Base-by-base conservation (phyloP, 768 basidiomycete genomes). In the Pleurotus cornucopiae region DNA sequence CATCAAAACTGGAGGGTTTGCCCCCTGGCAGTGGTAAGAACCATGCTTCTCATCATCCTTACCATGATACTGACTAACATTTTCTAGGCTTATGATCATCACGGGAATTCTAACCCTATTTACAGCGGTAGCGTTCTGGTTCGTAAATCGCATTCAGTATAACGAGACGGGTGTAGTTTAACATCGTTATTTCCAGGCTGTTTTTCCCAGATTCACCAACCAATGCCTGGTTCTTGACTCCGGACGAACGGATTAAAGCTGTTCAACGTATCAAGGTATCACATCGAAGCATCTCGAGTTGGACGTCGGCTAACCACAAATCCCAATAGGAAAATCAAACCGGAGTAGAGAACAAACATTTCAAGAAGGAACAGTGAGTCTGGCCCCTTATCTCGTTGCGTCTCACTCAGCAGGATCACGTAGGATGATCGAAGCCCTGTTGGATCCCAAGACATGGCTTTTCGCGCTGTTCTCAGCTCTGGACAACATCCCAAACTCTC, bases 311-410 rank as follows among this genome's bases (percentile, higher is more conserved):
- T 34, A 34, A 34, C 30, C 30, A 9, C 30, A 34, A 11, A 34
- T 34, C 30, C 30, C 30, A 20, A 5, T 60, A 85, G 82, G 79
- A 74, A 68, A 89, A 90, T 59, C 88, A 91, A 80, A 87, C 86
- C 0, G 90, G 89, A 26, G 80, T 90, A 7, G 89, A 91, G 69
- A 91, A 89, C 64, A 92, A 91, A 62, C 77, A 77, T 52, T 91
- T 88, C 71, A 91, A 91, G 72, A 81, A 76, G 53, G 85, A 89
- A 38, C 89, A 91, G 88, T 89, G 55, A 59, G 86, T 76, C 41
- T n/a, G 11, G 26, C 5, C 20, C 14, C 18, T 16, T 30, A 13
- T 18, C 18, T 39, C 49, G 16, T 14, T 18, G 4, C 12, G 16
- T 11, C 18, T 12, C 3, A 41, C 16, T 49, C n/a, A 60, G 20